Evolutionary conservation across 139 green algal species (phyloP).

Genomic region (Chlamydomonas sp.): DNA sequence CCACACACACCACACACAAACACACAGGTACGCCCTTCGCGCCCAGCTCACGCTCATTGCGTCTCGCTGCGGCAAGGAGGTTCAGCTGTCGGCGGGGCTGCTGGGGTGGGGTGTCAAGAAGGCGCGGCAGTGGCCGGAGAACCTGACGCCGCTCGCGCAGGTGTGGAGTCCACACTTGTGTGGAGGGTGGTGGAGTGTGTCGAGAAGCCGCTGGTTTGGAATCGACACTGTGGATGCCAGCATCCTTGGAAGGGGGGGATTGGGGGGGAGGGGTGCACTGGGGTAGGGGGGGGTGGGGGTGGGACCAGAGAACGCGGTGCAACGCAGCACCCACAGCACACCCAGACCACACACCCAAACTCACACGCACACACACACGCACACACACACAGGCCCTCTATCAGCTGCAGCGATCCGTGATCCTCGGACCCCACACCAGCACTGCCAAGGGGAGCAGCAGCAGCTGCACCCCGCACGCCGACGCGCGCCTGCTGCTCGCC

Average conservation of each 20-base stretch:
- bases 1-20: not conserved
- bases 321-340: too few species aligned
- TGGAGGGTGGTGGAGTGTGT: too few species aligned
- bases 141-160: not conserved
- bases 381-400: too few species aligned
- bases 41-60: conserved; percentile 4
- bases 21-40: not conserved
- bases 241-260: too few species aligned
- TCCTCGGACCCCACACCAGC: conserved; percentile 1
- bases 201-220: too few species aligned
- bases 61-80: not conserved
- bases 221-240: too few species aligned
- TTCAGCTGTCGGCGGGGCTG: conserved; percentile 3
- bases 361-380: too few species aligned
- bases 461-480: not conserved
- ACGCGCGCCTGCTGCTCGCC: not conserved
- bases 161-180: too few species aligned
- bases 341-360: too few species aligned
- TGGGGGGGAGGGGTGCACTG: too few species aligned
- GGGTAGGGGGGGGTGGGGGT: too few species aligned
- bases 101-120: not conserved
- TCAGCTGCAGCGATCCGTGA: not conserved
- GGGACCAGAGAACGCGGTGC: too few species aligned
- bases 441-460: not conserved
- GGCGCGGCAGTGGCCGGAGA: not conserved